These are phyloP conservation scores for Rickenella mellea DNA, from an alignment of 768 basidiomycete species.

Conservation along the genomic window DNA sequence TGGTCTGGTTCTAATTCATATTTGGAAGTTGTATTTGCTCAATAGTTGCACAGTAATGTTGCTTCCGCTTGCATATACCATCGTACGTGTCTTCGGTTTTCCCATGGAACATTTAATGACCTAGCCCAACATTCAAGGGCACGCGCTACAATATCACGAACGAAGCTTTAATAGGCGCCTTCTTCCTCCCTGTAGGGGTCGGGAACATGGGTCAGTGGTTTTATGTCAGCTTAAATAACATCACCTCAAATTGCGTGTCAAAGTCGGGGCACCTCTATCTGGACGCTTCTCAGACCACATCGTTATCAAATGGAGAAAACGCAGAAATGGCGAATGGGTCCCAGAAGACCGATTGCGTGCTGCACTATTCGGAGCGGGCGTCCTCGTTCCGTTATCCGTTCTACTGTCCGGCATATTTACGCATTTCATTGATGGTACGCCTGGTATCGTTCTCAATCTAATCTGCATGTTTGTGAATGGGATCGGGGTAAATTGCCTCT, in stretches of 20 bases:
- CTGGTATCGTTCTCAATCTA: slow-evolving; percentile 42
- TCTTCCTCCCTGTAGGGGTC: slow-evolving; percentile 50
- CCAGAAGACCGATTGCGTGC: slow-evolving; percentile 63
- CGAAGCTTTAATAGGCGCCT: slow-evolving; percentile 47
- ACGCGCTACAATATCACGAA: slow-evolving; percentile 44
- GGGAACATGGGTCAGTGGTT: slow-evolving; percentile 44
- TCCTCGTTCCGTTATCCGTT: slow-evolving; percentile 46
- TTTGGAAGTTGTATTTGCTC: neutral
- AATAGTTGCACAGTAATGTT: slow-evolving; percentile 26
- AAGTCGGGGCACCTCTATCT: slow-evolving; percentile 52
- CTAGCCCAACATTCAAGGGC: slow-evolving; percentile 34
- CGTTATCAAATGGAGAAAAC: slow-evolving; percentile 36
- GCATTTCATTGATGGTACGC: slow-evolving; percentile 35
- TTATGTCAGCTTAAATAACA: neutral
- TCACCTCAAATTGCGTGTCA: too few species aligned
- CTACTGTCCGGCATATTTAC: slow-evolving; percentile 40
- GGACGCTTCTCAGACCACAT: slow-evolving; percentile 50
- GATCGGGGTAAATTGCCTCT: slow-evolving; percentile 41
- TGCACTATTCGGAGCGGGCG: slow-evolving; percentile 31
- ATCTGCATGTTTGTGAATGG: slow-evolving; percentile 55
- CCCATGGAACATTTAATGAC: neutral
- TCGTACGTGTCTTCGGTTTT: slow-evolving; percentile 33
- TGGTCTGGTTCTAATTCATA: slow-evolving; percentile 20
- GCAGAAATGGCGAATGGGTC: slow-evolving; percentile 47
- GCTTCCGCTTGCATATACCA: slow-evolving; percentile 55